A percentile compares a stretch with the other conserved stretches of the same genome.
Evolutionary conservation across 139 green algal genomes (phyloP).

Genomic region (Picochlorum sp.): DNA sequence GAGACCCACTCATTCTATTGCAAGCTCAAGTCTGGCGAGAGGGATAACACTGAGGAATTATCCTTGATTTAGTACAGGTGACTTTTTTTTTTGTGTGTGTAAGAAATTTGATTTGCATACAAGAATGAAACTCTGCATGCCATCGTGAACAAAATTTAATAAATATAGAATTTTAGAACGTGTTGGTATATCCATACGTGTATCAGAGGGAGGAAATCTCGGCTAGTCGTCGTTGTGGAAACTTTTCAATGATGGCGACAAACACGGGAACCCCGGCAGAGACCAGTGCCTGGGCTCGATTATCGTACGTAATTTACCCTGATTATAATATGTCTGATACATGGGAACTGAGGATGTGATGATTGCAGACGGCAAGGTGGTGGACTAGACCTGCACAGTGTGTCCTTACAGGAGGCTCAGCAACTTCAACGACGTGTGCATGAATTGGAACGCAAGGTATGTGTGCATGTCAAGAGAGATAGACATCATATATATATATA

Average conservation of each 20-base stretch:
- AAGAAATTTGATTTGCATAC: too few species aligned
- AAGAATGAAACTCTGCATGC: too few species aligned
- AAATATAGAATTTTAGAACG: too few species aligned
- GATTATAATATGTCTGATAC: not conserved
- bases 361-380: not conserved
- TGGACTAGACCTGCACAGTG: not conserved
- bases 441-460: constrained; percentile 19
- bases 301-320: constrained; percentile 11
- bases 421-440: not conserved
- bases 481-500: too few species aligned
- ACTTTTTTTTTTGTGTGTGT: too few species aligned
- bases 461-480: not conserved
- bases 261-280: not conserved
- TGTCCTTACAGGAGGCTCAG: not conserved
- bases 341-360: not conserved
- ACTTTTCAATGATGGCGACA: not conserved
- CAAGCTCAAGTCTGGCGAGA: constrained; percentile 29
- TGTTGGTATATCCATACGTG: too few species aligned
- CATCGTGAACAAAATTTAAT: too few species aligned
- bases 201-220: too few species aligned
- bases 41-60: constrained; percentile 44
- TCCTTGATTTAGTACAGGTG: constrained; percentile 21
- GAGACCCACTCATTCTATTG: constrained; percentile 49
- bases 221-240: not conserved
- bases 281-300: constrained; percentile 9